Base-by-base conservation (phyloP, 2,329 filamentous ascomycete species). In the Diaporthe nobilis region DNA sequence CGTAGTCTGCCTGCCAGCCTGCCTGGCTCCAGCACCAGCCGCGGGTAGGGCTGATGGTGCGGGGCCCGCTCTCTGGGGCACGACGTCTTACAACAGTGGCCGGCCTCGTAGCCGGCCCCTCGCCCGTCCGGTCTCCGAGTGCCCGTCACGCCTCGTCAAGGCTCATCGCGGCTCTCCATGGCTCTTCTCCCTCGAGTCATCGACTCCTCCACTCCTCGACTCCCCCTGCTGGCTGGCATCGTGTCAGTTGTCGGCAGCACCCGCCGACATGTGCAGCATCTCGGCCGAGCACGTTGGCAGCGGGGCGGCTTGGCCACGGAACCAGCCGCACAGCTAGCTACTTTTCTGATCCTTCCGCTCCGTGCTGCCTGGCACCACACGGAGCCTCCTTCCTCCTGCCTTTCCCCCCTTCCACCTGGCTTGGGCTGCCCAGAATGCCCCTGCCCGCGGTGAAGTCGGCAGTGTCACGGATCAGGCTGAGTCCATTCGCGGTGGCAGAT, bases 201-300 rank as follows among this genome's bases (percentile, higher is more conserved):
- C 12, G 37, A 31, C 31, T 31, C 31, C 31, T 31, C 28, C 4
- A 31, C 28, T 10, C 20, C 49, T 20, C 13, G 49, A 25, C 7
- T 12, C 28, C 3, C 8, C 53, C 53, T 22, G 15, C 53, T 34
- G 53, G 39, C 49, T 31, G 17, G 44, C 31, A 9, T 42, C 9
- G 28, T n/a, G 31, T 60, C 51, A 63, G n/a, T 74, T 60, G 61
- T 44, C 72, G 72, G 72, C 61, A 68, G 34, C n/a, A 49, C 68
- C 51, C 51, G 67, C 34, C 20, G 39, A 60, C 39, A 53, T 15
- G 39, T 44, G 68, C 51, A 53, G 49, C n/a, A 72, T 49, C 58
- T 15, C 22, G 44, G 47, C 39, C 49, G 28, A 44, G 28, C 67
- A 65, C 25, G 73, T 75, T 68, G 73, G 49, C 53, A 34, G 44